Conservation (phyloP, 768 basidiomycete species). For the Botryobasidium botryosum region DNA sequence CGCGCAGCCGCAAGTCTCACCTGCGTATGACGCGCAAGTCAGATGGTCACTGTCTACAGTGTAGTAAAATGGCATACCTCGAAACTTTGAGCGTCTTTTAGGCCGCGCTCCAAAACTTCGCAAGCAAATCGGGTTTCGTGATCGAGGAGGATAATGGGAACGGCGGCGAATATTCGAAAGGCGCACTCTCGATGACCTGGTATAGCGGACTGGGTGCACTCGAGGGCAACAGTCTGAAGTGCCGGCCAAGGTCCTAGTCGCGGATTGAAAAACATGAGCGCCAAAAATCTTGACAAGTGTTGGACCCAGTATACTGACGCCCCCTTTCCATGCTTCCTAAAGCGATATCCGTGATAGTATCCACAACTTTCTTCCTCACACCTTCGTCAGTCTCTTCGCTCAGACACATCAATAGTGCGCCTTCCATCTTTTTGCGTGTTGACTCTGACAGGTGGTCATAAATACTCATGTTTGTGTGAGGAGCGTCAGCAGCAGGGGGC, state of each 20-base stretch:
- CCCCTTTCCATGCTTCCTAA: slow-evolving; percentile 60
- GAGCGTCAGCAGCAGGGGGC: slow-evolving; percentile 23
- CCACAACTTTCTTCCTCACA: slow-evolving; percentile 56
- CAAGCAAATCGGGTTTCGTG: slow-evolving; percentile 55
- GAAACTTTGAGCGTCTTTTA: slow-evolving; percentile 47
- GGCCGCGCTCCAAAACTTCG: slow-evolving; percentile 44
- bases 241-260: slow-evolving; percentile 53
- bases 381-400: slow-evolving; percentile 37
- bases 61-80: slow-evolving; percentile 32
- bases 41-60: too few relatives aligned
- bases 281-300: background rate
- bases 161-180: slow-evolving; percentile 50
- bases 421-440: slow-evolving; percentile 49
- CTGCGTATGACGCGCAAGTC: too few relatives aligned
- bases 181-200: slow-evolving; percentile 35
- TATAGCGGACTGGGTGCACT: slow-evolving; percentile 11
- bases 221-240: slow-evolving; percentile 52
- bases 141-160: slow-evolving; percentile 49
- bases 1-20: slow-evolving; percentile 58
- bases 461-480: slow-evolving; percentile 35
- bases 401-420: slow-evolving; percentile 53
- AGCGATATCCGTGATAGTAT: slow-evolving; percentile 60
- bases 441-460: slow-evolving; percentile 62
- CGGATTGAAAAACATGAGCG: background rate
- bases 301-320: background rate